Base-by-base conservation (phyloP, 805 yeast species). In the Nakazawaea pomicola region DNA sequence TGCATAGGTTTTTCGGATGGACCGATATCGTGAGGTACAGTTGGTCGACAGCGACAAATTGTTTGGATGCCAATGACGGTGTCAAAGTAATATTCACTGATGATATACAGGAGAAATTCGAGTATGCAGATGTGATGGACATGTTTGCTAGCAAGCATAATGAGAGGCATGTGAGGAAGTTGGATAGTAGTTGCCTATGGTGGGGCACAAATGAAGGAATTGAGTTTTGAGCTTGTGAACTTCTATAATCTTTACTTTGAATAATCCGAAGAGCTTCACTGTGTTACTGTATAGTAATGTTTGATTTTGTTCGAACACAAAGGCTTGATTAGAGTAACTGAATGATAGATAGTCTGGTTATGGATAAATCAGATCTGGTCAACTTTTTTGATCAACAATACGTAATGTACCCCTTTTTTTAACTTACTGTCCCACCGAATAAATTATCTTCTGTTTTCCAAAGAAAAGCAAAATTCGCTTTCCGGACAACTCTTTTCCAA, bases 1-100 rank as follows among this genome's bases (percentile, higher is more conserved):
- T 85, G 21, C 86, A 87, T 56, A 73, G 72, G 11, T 65, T 91
- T 11, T 86, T 86, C 61, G 98, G 98, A 0, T 93, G 98, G 98
- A 72, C 78, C 38, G 61, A 67, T 6, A 73, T 84, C 8, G 76
- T 82, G 7, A 64, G 99, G 38, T 93, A 82, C 53, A 87, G 95
- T 29, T 93, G 99, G 99, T 93, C 87, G 52, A 93, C 99, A 0
- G 78, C 96, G 1, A 78, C 76, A 49, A 95, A 87, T 46, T 68
- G 85, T 28, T 60, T 91, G 29, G 69, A 68, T 10, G 74, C 69
- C 30, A 65, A 70, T 33, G 72, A 71, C 0, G 78, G 76, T 4
- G 62, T 71, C 0, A 65, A 66, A 1, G 76, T 88, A 40, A 70
- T 73, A 15, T 88, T 91, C 80, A 78, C 73, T 40, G 78, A 72